Base-by-base conservation (phyloP, 139 green algal species). In the Coccomyxa sp. region DNA sequence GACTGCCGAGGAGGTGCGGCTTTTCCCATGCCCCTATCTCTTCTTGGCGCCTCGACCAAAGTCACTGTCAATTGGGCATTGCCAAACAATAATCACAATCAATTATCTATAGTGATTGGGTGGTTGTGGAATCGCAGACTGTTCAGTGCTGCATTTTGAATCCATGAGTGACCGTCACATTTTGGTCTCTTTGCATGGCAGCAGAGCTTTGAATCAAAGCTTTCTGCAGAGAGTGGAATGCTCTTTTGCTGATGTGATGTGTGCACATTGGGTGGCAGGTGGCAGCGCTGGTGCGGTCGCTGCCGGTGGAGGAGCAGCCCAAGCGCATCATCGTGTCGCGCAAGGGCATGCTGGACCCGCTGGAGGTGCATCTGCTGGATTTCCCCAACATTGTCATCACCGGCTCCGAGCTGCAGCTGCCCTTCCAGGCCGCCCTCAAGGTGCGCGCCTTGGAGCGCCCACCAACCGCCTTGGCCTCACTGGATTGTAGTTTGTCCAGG, bases 361-460 rank as follows among this genome's bases (percentile, higher is more conserved):
- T 99, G 81, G 97, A 99, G 91, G 97, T 99, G 31, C 97, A 99
- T 89, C 84, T 98, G 85, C 93, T 99, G 38, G 97, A 99, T 87
- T 99, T 99, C 92, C 97, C 97, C 81, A 99, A 99, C 95, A 99
- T 99, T 83, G 97, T 99, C 88, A 99, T 99, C 94, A 99, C 97
- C 0, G 97, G 97, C 68, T 96, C 89, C 27, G 97, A 99, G 92
- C 95, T 99, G 90, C 95, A 98, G 92, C 93, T 99, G 89, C 97
- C 97, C n/a, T 99, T 99, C 95, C 97, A 99, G 83, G 83, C 82
- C 32, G 82, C 82, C 25, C 58, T 85, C 30, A 89, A 87, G 95
- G 94, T 13, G 96, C 93, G 67, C 93, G 1, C 63, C 63, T 28
- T 71, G 9, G 4, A 71, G 18, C 7, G 4, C 18, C 63, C 7